Percentiles rank a stretch among this genome's conserved stretches.
Conservation (phyloP, 306 rosid species). For the Castanea sativa region DNA sequence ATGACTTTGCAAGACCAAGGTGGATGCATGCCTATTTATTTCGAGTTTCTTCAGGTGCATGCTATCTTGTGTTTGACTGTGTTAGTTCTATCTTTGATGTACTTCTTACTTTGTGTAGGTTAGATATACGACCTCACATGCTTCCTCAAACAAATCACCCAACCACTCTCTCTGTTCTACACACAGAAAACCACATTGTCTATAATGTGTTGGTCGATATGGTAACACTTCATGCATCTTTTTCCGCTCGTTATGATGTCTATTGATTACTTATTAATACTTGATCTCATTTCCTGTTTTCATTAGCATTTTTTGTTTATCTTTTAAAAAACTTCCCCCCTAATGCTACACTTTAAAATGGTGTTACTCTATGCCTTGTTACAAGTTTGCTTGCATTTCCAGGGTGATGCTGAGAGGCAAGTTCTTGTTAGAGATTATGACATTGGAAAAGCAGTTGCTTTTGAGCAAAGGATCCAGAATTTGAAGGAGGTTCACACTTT, state of each 20-base stretch:
- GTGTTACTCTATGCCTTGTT: background rate
- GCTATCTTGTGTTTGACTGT: constrained; percentile 7
- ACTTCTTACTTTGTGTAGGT: constrained; percentile 45
- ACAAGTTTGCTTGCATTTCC: constrained; percentile 24
- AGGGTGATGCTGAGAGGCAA: constrained; percentile 87
- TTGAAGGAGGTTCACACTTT: constrained; percentile 75
- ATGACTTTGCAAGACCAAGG: constrained; percentile 87
- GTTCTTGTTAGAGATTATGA: constrained; percentile 75
- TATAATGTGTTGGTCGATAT: constrained; percentile 74
- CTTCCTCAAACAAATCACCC: constrained; percentile 85
- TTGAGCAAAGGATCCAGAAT: constrained; percentile 64
- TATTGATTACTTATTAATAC: background rate
- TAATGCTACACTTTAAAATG: background rate
- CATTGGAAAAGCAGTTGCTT: constrained; percentile 72
- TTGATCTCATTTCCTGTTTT: background rate
- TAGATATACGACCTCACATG: constrained; percentile 70
- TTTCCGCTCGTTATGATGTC: background rate
- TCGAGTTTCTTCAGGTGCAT: background rate
- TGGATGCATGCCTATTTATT: constrained; percentile 21
- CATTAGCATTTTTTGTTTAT: background rate
- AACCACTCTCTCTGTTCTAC: constrained; percentile 59
- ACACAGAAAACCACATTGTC: constrained; percentile 71
- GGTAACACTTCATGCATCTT: constrained; percentile 41
- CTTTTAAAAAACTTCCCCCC: constrained; percentile 3
- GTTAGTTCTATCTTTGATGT: constrained; percentile 14